A percentile compares a stretch with the other conserved stretches of the same genome.
Conservation (phyloP, 1,139 yeast species). For the Pneumocystis murina region DNA sequence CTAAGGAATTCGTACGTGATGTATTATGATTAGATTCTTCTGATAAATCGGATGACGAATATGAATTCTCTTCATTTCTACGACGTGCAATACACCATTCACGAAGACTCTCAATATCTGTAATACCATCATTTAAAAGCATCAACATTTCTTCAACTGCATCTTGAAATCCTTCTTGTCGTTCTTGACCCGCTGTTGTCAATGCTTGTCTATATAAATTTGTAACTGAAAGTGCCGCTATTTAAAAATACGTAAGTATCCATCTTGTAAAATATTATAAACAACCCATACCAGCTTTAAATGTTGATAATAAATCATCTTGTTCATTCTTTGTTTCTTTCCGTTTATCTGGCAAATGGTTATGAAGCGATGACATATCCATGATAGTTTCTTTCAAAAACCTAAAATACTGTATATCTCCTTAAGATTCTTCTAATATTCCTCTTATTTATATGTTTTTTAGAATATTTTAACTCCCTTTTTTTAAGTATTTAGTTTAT, state of each 20-base stretch:
- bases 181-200: slow-evolving; percentile 4
- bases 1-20: background rate
- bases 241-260: slow-evolving; percentile 3
- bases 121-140: background rate
- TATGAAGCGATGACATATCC: background rate
- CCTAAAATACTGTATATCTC: background rate
- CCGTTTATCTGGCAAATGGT: background rate
- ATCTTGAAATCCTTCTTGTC: slow-evolving; percentile 9
- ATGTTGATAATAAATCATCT: background rate
- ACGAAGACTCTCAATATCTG: background rate
- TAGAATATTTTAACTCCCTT: too few species aligned
- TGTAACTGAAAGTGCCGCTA: slow-evolving; percentile 10
- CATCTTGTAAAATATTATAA: background rate
- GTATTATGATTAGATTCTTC: background rate
- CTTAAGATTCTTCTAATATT: background rate
- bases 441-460: background rate
- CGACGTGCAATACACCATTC: background rate
- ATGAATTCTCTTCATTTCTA: background rate
- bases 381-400: background rate
- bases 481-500: background rate
- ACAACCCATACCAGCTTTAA: background rate
- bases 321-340: background rate
- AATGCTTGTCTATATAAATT: slow-evolving; percentile 7
- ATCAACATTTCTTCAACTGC: slow-evolving; percentile 15
- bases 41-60: background rate